phyloP scores from a whole-genome alignment of 208 protist species.

The Trypanosoma rangeli region DNA sequence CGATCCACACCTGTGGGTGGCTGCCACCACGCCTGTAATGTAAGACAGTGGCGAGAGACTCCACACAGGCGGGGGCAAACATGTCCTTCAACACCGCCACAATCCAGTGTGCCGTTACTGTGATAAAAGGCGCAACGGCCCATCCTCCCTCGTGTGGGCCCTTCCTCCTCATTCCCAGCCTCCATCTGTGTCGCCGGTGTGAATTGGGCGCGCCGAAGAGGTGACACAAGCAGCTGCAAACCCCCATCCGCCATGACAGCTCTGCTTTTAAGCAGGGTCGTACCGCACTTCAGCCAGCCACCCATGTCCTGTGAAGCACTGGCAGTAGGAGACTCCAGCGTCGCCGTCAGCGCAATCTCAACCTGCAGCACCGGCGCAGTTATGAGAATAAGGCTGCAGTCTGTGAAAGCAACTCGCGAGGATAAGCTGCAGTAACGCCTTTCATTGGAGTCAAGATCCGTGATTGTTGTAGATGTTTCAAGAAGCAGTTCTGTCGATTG shows the following conservation, averaged over 20 bases:
- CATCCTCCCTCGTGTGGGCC: constrained; percentile 1
- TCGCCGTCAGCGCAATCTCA: constrained; percentile 8
- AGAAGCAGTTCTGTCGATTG: constrained; percentile 30
- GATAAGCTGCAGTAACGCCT: constrained; percentile 36
- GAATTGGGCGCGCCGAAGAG: constrained; percentile 20
- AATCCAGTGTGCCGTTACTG: constrained; percentile 5
- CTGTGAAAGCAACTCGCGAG: constrained; percentile 35
- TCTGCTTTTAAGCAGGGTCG: constrained; percentile 10
- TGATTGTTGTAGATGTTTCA: constrained; percentile 28
- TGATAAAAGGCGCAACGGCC: constrained; percentile 21
- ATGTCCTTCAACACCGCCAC: background rate
- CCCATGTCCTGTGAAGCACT: background rate
- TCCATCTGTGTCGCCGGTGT: background rate
- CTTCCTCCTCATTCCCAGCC: background rate
- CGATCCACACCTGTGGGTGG: background rate
- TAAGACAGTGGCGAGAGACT: constrained; percentile 16
- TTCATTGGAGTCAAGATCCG: constrained; percentile 35
- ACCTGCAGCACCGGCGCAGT: constrained; percentile 6
- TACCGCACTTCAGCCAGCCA: constrained; percentile 24
- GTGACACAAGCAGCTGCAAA: constrained; percentile 10
- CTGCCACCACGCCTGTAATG: constrained; percentile 13
- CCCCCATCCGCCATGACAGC: constrained; percentile 19
- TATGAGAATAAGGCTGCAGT: constrained; percentile 26
- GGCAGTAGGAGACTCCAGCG: constrained; percentile 19
- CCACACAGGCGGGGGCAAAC: background rate